Evolutionary conservation across 148 eudicot genomes (phyloP).

Genomic region (Vaccinium corymbosum): DNA sequence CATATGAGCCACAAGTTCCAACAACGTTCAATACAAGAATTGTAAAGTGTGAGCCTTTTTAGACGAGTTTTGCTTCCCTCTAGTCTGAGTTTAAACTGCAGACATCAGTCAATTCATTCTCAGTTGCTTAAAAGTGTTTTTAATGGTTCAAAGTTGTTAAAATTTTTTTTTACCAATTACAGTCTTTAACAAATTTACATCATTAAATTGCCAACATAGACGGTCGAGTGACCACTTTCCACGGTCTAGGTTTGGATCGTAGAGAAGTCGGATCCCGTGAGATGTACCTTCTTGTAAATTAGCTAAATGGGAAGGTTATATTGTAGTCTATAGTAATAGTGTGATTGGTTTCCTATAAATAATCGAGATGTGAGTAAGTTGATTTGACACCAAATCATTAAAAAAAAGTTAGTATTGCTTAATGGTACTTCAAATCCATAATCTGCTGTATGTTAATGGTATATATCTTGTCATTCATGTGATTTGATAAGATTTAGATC

Average conservation of each 20-base stretch:
- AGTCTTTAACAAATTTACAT: background rate
- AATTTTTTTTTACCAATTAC: no score
- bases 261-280: background rate
- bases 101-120: no score
- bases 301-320: background rate
- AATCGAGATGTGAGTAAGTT: no score
- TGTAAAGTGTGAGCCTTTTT: no score
- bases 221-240: background rate
- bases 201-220: background rate
- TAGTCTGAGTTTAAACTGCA: no score
- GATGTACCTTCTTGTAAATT: background rate
- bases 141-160: background rate
- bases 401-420: background rate
- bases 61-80: no score
- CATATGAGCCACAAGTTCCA: no score
- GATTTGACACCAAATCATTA: no score
- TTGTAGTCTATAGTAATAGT: background rate
- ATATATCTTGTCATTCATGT: background rate
- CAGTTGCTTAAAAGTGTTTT: no score
- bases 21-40: no score
- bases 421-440: background rate
- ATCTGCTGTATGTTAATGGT: background rate
- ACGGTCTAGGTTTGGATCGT: background rate
- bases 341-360: no score
- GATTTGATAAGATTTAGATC: background rate